Percentiles rank a stretch among this genome's conserved stretches.
Evolutionary conservation across 225 moss, liverwort and hornwort genomes (phyloP).

Genomic region (Anthoceros angustus): DNA sequence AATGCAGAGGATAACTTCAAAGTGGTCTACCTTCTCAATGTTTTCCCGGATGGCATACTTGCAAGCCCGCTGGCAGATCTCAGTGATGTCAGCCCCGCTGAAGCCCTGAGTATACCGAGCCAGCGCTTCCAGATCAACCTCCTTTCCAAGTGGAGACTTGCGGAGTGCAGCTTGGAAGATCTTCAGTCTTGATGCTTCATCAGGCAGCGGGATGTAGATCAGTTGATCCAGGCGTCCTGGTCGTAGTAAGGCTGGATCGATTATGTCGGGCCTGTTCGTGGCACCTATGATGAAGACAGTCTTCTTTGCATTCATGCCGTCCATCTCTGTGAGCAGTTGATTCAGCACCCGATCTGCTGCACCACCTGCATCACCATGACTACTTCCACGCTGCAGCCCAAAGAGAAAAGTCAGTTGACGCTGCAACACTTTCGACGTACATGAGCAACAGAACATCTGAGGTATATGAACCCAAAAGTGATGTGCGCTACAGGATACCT

Average conservation of each 20-base stretch:
- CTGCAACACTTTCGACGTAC: not conserved
- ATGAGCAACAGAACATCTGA: not conserved
- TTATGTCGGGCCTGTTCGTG: not conserved
- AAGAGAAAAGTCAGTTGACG: not conserved
- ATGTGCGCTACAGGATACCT: not conserved
- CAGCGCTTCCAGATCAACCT: not conserved
- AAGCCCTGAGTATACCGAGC: slow-evolving; percentile 1
- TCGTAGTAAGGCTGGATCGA: slow-evolving; percentile 3
- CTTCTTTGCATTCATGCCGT: slow-evolving; percentile 8
- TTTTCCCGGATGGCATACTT: slow-evolving; percentile 6
- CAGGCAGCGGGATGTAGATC: too few relatives aligned
- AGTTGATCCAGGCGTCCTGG: not conserved
- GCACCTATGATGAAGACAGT: slow-evolving; percentile 6
- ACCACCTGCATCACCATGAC: slow-evolving; percentile 25
- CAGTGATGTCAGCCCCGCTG: too few relatives aligned
- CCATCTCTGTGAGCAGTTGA: slow-evolving; percentile 18
- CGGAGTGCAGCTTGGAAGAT: slow-evolving; percentile 23
- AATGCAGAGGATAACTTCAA: too few relatives aligned
- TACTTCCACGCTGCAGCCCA: slow-evolving; percentile 10
- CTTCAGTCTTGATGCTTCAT: not conserved
- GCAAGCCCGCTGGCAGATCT: not conserved
- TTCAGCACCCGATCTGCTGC: slow-evolving; percentile 32
- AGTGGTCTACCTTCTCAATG: not conserved
- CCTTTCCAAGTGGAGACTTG: slow-evolving; percentile 15
- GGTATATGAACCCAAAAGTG: not conserved